Percentiles rank a stretch among this genome's conserved stretches.
These are phyloP conservation scores for Ramalina peruviana DNA, from an alignment of 495 filamentous ascomycete species.

Conservation along the genomic window DNA sequence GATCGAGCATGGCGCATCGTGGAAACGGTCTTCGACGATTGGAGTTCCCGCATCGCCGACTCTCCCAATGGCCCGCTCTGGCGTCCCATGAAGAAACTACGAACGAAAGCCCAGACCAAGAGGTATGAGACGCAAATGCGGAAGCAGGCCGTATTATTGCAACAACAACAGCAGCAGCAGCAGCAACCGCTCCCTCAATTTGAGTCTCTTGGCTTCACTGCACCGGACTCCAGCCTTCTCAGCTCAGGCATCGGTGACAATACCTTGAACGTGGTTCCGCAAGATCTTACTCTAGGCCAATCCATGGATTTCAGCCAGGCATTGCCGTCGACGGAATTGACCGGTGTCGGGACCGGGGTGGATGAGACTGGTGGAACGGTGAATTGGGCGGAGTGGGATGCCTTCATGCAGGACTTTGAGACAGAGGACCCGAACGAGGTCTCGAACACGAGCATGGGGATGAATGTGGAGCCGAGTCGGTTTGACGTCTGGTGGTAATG, in stretches of 20 bases:
- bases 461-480: neutral
- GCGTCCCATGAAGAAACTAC: slow-evolving; percentile 58
- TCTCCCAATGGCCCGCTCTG: slow-evolving; percentile 53
- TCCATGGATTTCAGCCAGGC: neutral
- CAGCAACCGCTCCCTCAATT: slow-evolving; percentile 12
- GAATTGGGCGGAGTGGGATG: slow-evolving; percentile 34
- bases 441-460: neutral
- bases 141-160: neutral
- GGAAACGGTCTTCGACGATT: slow-evolving; percentile 41
- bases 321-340: neutral
- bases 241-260: neutral
- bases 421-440: slow-evolving; percentile 11
- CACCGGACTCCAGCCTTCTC: neutral
- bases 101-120: slow-evolving; percentile 28
- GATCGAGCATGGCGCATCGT: slow-evolving; percentile 75
- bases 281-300: neutral
- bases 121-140: slow-evolving; percentile 5
- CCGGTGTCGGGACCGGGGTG: neutral
- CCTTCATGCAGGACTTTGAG: slow-evolving; percentile 37
- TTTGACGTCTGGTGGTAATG: slow-evolving; percentile 11
- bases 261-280: neutral
- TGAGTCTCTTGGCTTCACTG: neutral
- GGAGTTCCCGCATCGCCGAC: slow-evolving; percentile 36
- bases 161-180: slow-evolving; percentile 1
- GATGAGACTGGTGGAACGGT: slow-evolving; percentile 1